Evolutionary conservation across 805 yeast species (phyloP).

Genomic region (Metschnikowia hibisci): DNA sequence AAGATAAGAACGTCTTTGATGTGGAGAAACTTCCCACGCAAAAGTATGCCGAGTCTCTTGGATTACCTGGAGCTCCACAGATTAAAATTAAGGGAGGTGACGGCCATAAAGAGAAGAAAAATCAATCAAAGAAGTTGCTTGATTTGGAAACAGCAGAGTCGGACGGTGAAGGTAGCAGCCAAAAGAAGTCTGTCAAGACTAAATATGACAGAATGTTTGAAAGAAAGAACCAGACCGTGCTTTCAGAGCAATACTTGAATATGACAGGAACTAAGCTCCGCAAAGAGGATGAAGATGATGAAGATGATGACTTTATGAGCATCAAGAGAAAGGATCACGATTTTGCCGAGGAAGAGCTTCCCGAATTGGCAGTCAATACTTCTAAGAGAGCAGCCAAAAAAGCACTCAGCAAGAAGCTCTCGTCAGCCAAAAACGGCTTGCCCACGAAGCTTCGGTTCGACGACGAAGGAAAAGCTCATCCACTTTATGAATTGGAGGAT

Average conservation of each 20-base stretch:
- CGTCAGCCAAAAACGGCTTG: conserved; percentile 55
- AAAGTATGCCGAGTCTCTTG: conserved; percentile 80
- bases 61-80: conserved; percentile 95
- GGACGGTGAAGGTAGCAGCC: conserved; percentile 54
- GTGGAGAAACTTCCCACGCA: conserved; percentile 75
- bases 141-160: conserved; percentile 47
- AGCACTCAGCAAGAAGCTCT: conserved; percentile 81
- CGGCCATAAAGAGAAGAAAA: conserved; percentile 71
- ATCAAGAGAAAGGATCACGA: conserved; percentile 77
- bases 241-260: conserved; percentile 82
- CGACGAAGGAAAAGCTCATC: conserved; percentile 91
- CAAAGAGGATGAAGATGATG: conserved; percentile 40
- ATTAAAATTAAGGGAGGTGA: conserved; percentile 63
- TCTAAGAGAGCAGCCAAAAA: conserved; percentile 83
- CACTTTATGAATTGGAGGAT: conserved; percentile 84
- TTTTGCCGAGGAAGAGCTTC: conserved; percentile 59
- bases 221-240: conserved; percentile 85
- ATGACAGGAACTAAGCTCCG: conserved; percentile 48
- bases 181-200: conserved; percentile 55
- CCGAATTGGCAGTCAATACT: conserved; percentile 57
- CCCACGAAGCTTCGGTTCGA: conserved; percentile 83
- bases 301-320: conserved; percentile 67
- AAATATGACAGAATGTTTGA: conserved; percentile 95
- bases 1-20: conserved; percentile 81
- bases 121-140: conserved; percentile 68